These are phyloP conservation scores for Paramecium octaurelia DNA, from an alignment of 73 alveolate species.

Conservation along the genomic window DNA sequence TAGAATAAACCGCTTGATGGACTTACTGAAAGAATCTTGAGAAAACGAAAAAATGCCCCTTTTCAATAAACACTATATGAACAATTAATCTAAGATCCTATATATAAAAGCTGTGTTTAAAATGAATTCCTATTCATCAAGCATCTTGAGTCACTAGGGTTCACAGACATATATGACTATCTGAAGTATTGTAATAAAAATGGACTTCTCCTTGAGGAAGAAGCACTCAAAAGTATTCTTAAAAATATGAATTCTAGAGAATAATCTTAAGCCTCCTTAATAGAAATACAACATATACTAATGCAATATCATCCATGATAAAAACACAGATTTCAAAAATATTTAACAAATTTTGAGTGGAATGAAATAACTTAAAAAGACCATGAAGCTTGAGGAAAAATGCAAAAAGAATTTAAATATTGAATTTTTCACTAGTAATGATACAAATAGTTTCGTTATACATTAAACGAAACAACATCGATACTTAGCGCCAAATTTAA, in stretches of 20 bases:
- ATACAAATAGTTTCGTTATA: not conserved
- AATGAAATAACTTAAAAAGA: not conserved
- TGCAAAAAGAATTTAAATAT: not conserved
- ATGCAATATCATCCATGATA: not conserved
- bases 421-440: not conserved
- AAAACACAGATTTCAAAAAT: constrained; percentile 17
- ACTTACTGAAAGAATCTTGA: not conserved
- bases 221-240: not conserved
- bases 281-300: not conserved
- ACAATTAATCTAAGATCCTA: not conserved
- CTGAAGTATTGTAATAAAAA: not conserved
- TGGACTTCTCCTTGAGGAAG: not conserved
- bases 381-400: not conserved
- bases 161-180: not conserved
- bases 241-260: not conserved
- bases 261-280: not conserved
- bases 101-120: not conserved
- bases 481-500: not conserved
- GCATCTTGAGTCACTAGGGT: not conserved
- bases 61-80: not conserved
- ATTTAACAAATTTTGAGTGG: not conserved
- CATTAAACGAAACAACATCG: not conserved
- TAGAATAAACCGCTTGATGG: not conserved
- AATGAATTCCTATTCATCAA: not conserved
- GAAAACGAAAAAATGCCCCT: not conserved